Conservation (phyloP, 345 rosid genomes). For the sweet orange (Citrus sinensis) region DVS_A1.0 CM039163.1:1765001-1765500, state of each 20-base stretch:
- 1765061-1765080: conserved; percentile 24
- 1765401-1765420: conserved; percentile 27
- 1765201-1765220: conserved; percentile 10
- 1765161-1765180: conserved; percentile 10
- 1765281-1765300: not conserved
- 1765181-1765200: conserved; percentile 20
- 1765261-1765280: conserved; percentile 7
- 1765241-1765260: conserved; percentile 16
- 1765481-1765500: conserved; percentile 28
- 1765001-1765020: not conserved
- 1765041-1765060: not conserved
- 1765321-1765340: not conserved
- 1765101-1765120: conserved; percentile 15
- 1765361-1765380: not conserved
- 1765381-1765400: conserved; percentile 18
- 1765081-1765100: conserved; percentile 2
- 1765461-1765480: conserved; percentile 22
- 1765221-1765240: conserved; percentile 11
- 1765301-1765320: conserved; percentile 2
- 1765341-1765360: conserved; percentile 1
- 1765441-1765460: not conserved
- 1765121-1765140: conserved; percentile 14
- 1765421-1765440: not conserved
- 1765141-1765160: conserved; percentile 31
- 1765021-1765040: not conserved